Base-by-base conservation (phyloP, 2,329 filamentous ascomycete species). In the Bipolaris sorokiniana region DNA sequence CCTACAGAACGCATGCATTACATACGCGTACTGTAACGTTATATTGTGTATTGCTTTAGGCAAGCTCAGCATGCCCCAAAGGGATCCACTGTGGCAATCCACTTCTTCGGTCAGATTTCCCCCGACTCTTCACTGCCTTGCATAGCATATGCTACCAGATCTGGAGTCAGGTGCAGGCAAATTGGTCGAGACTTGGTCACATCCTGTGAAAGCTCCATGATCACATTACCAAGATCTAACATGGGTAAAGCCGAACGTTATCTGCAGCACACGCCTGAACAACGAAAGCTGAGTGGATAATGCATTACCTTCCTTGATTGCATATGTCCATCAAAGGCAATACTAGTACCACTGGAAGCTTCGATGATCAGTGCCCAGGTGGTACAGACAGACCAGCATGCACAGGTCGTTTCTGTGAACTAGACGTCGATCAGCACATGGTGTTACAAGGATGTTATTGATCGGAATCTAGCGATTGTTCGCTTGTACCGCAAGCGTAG, bases 381-480 rank as follows among this genome's bases (percentile, higher is more conserved):
- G 41, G 37, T 38, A 51, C 23, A 36, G 26, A 47, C 41, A 31
- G 20, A 18, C 26, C 48, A 28, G 57, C 23, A 50, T 18, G 28
- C 28, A 56, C 46, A 54, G 31, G 49, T 62, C 52, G 16, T 40
- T 51, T 61, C 40, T 49, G 23, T 48, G 20, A 53, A 22, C 9
- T 15, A 13, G n/a, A 48, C 33, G 44, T 34, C 45, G 33, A 54
- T 57, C 50, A 13, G 18, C 41, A 54, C 47, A 46, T 59, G 42
- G 49, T 49, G 52, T 44, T 37, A 56, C 56, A 38, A 56, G 22
- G 41, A 26, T 36, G 18, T 38, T 48, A n/a, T 22, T 42, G 34
- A 40, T 57, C 38, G 23, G 38, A 36, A 53, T 18, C 16, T 23
- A 48, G 37, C 34, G 5, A 22, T 16, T 20, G 23, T 37, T 13